Base-by-base conservation (phyloP, 2,329 filamentous ascomycete genomes). In the Fusarium sp. region DNA sequence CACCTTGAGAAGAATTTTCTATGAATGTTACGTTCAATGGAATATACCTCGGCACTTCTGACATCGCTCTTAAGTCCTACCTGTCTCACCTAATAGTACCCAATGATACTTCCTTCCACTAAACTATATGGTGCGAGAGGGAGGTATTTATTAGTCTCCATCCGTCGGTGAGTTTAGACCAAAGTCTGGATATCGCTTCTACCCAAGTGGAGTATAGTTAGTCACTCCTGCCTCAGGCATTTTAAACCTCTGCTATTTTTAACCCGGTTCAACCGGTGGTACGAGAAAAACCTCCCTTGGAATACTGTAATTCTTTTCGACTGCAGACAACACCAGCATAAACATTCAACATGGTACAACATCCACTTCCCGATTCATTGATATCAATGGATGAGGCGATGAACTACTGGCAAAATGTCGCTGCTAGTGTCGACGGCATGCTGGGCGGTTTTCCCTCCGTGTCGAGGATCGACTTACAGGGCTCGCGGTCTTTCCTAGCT, bases 331-430 rank as follows among this genome's bases (percentile, higher is more conserved):
- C 33, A 12, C 19, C 44, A 21, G 32, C 32, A 15, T 33, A 13
- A 13, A 4, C 25, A 32, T 66, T 66, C 32, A 67, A 32, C 13
- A 37, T 67, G 28, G 42, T 28, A 5, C 52, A 60, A 32, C 13
- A 25, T 25, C 38, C 38, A 15, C 25, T 25, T 2, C 38, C 53
- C 21, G n/a, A 57, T 15, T 57, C 53, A 3, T 33, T 57, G 38
- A 33, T 57, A 25, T 57, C 53, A 19, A 44, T 12, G 25, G 28
- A 57, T 8, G 18, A 18, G 8, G 53, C 28, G 4, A 21, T 44
- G 18, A 44, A 30, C 16, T 57, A 57, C 18, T 57, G 53, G 53
- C 38, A 44, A 1, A 57, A 32, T 21, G 53, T 44, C 28, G 2
- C 53, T 10, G 12, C 53, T 23, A 57, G 38, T 13, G 38, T 57